These are phyloP conservation scores for Metschnikowia reukaufii DNA, from an alignment of 805 yeast genomes.

Conservation along the genomic window DNA sequence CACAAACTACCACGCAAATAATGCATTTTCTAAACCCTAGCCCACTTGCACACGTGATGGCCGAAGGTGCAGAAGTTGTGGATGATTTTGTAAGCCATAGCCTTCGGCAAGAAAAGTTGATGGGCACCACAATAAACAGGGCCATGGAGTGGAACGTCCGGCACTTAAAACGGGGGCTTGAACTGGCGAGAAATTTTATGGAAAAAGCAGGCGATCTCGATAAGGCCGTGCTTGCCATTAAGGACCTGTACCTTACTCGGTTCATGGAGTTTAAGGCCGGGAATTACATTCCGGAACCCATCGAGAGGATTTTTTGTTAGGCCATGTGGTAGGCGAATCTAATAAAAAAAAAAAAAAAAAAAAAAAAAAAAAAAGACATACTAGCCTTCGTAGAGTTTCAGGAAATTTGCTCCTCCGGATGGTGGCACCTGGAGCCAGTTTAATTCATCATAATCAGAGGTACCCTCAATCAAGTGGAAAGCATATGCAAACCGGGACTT, in stretches of 20 bases:
- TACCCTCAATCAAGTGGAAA: constrained; percentile 76
- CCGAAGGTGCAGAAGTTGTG: constrained; percentile 2
- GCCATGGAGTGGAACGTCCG: constrained; percentile 8
- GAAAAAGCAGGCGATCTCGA: constrained; percentile 3
- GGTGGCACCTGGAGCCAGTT: constrained; percentile 84
- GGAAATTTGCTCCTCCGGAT: constrained; percentile 61
- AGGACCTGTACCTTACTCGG: background rate
- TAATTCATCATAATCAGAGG: constrained; percentile 53
- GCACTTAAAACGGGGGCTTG: constrained; percentile 1
- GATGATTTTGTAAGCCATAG: constrained; percentile 1
- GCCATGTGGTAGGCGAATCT: background rate
- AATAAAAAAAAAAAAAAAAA: too few relatives aligned
- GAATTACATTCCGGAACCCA: constrained; percentile 6
- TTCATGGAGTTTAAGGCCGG: constrained; percentile 9
- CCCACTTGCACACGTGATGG: constrained; percentile 5
- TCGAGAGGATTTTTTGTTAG: constrained; percentile 4
- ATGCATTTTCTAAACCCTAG: constrained; percentile 8
- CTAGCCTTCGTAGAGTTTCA: constrained; percentile 39
- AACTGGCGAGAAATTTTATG: background rate
- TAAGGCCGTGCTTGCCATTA: background rate
- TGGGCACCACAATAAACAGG: background rate
- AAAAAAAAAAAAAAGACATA: too few relatives aligned
- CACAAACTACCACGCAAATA: constrained; percentile 4
- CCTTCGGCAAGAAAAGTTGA: background rate
- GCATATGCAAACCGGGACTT: constrained; percentile 74